phyloP scores from a whole-genome alignment of 139 green algal species.

The Coccomyxa sp. region DNA sequence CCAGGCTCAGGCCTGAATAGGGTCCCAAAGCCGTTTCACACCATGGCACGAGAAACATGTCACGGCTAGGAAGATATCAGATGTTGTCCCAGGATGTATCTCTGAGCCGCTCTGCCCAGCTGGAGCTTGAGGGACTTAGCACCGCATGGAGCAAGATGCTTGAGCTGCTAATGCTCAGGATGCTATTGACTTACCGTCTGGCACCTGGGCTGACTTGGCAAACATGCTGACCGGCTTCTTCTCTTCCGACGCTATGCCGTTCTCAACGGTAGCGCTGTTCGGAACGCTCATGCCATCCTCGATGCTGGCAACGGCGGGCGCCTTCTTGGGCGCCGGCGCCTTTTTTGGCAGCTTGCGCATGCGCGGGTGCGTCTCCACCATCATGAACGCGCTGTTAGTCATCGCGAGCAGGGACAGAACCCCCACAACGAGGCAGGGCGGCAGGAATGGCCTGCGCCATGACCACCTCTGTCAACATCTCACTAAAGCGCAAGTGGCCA shows the following conservation, averaged over 20 bases:
- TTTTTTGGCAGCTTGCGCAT: not conserved
- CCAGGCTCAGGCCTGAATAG: not conserved
- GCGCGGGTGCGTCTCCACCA: not conserved
- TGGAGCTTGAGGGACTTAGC: not conserved
- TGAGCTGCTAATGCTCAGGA: not conserved
- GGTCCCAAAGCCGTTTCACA: not conserved
- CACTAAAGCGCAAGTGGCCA: not conserved
- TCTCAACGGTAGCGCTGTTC: not conserved
- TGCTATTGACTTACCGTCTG: not conserved
- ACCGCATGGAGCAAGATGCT: not conserved
- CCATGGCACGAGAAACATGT: no score
- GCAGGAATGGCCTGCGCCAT: not conserved
- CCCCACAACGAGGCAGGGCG: not conserved
- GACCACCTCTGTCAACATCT: not conserved
- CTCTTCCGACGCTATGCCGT: not conserved
- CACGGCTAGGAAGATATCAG: not conserved
- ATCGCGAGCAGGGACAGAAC: not conserved
- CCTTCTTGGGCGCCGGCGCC: not conserved
- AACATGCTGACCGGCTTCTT: no score
- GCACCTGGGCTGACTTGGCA: not conserved
- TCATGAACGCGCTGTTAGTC: not conserved
- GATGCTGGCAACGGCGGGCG: not conserved
- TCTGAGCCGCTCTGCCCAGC: not conserved
- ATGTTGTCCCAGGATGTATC: not conserved
- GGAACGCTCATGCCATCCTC: not conserved